Evolutionary conservation across 176 grass and related monocot species (phyloP).

Genomic region (Eleusine indica): DNA sequence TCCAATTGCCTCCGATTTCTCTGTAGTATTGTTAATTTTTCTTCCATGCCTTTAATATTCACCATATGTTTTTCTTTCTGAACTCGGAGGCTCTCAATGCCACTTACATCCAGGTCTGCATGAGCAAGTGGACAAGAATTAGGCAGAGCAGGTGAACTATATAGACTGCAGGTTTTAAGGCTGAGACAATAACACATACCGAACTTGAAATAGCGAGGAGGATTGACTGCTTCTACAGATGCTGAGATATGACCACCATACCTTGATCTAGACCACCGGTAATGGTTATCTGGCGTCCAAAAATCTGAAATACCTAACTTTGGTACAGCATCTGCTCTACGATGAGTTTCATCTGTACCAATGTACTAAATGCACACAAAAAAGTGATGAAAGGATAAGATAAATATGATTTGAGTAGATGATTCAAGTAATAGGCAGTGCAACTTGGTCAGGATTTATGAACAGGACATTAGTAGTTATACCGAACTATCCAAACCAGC

Average conservation of each 20-base stretch:
- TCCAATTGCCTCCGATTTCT: slow-evolving; percentile 66
- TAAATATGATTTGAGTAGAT: neutral
- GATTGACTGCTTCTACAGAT: slow-evolving; percentile 46
- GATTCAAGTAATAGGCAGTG: slow-evolving; percentile 9
- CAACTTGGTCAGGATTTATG: slow-evolving; percentile 1
- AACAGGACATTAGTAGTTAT: slow-evolving; percentile 41
- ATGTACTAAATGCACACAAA: slow-evolving; percentile 68
- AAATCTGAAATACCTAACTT: slow-evolving; percentile 64
- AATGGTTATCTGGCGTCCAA: slow-evolving; percentile 92
- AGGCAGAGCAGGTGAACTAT: slow-evolving; percentile 18
- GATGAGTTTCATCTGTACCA: slow-evolving; percentile 73
- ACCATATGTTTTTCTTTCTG: slow-evolving; percentile 45
- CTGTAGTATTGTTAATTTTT: slow-evolving; percentile 48
- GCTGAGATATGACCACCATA: slow-evolving; percentile 68
- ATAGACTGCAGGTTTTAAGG: neutral
- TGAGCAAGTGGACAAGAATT: slow-evolving; percentile 36
- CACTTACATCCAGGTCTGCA: slow-evolving; percentile 70
- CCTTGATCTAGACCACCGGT: slow-evolving; percentile 80
- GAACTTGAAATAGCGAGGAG: slow-evolving; percentile 61
- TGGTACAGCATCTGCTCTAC: slow-evolving; percentile 55
- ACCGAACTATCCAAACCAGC: slow-evolving; percentile 66
- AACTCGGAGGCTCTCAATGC: slow-evolving; percentile 55
- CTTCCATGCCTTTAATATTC: slow-evolving; percentile 43
- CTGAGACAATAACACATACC: slow-evolving; percentile 52
- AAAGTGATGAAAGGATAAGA: neutral